Base-by-base conservation (phyloP, 371 early-diverging fungal genomes). In the Mortierella sp. region DNA sequence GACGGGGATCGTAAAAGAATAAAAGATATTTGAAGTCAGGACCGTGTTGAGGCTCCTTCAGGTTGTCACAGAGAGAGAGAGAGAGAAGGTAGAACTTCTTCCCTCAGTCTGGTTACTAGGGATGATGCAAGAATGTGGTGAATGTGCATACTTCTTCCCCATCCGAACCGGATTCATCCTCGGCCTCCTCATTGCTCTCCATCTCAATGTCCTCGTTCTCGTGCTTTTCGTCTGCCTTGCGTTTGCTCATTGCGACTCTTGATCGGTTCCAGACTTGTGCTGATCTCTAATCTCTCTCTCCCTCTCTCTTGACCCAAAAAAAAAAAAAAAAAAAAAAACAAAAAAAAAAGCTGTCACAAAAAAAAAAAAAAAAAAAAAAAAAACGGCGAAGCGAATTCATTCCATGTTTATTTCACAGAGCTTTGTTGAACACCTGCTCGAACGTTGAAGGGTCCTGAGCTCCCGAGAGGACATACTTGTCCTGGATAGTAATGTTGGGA, bases 381-480 rank as follows among this genome's bases (percentile, higher is more conserved):
- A 37, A 37, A 9, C 37, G 37, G n/a, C n/a, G n/a, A n/a, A n/a
- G n/a, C n/a, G n/a, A n/a, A 3, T 37, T 37, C 9, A 5, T 37
- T 37, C 9, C 37, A 5, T 37, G 3, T 37, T 43, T 28, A 16
- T 6, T 51, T 66, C 62, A 84, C 30, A 48, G 53, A 43, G 59
- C 70, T 52, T 84, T 70, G 58, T 85, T 83, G 70, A 91, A 89
- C 7, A 87, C 81, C 15, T 75, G 74, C 43, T 86, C 57, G 61
- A 92, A 87, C 0, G 84, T 84, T 26, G 81, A 82, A 2, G 89
- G 85, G 1, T 88, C 88, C 62, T 93, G 92, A 1, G 93, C 93
- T 15, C 93, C 93, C n/a, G 89, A 86, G n/a, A 92, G 77, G 14
- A 81, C 86, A 67, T 86, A 89, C 77, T 83, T 86, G 66, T 86